A percentile compares a stretch with the other conserved stretches of the same genome.
These are phyloP conservation scores for Wakefieldia striispora DNA, from an alignment of 768 basidiomycete genomes.

Conservation along the genomic window DNA sequence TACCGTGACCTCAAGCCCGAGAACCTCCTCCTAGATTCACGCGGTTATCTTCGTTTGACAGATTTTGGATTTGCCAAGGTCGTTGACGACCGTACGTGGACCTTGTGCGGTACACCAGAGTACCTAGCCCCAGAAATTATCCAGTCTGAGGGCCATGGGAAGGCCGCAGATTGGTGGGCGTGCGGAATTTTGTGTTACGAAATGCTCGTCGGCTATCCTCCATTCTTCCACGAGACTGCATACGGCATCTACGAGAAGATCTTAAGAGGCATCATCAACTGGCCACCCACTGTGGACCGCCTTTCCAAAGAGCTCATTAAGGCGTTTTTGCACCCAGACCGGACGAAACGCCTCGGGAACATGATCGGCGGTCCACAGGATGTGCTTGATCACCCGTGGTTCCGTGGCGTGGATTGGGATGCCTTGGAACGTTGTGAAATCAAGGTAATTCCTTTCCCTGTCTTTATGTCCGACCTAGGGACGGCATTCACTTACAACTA, in stretches of 20 bases:
- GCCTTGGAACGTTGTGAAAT: constrained; percentile 85
- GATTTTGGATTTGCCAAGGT: constrained; percentile 99
- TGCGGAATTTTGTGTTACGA: constrained; percentile 96
- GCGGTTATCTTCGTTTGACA: constrained; percentile 91
- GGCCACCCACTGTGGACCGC: constrained; percentile 88
- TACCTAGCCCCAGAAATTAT: constrained; percentile 99
- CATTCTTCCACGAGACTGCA: constrained; percentile 97
- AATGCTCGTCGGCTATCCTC: constrained; percentile 98
- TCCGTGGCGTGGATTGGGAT: constrained; percentile 92
- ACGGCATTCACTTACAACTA: constrained; percentile 1
- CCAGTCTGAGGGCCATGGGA: constrained; percentile 95
- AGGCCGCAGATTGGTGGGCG: constrained; percentile 99
- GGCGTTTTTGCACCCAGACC: constrained; percentile 88
- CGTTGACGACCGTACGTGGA: constrained; percentile 97
- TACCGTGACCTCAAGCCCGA: constrained; percentile 99
- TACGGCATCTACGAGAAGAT: constrained; percentile 99
- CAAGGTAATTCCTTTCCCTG: constrained; percentile 49
- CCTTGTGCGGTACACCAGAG: constrained; percentile 93
- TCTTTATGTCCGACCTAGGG: neutral
- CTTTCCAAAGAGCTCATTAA: constrained; percentile 87
- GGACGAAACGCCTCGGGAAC: constrained; percentile 89
- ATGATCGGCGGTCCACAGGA: constrained; percentile 90
- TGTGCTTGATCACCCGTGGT: constrained; percentile 91
- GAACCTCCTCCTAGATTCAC: constrained; percentile 92
- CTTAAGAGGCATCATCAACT: constrained; percentile 80